Evolutionary conservation across 176 grass and related monocot species (phyloP).

Genomic region (Bromus sterilis): DNA sequence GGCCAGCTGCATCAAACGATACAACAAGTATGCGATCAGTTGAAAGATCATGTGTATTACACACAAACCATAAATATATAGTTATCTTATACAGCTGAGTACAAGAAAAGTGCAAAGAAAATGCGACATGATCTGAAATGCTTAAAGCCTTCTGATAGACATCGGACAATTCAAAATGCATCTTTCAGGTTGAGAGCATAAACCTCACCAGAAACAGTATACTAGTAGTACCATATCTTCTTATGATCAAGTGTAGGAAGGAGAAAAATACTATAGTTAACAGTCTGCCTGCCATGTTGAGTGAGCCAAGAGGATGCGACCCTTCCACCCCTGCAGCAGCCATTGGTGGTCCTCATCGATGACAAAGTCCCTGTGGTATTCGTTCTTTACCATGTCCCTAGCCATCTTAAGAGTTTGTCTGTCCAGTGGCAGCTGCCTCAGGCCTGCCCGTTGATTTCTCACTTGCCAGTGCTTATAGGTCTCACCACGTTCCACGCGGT

Average conservation of each 20-base stretch:
- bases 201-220: neutral
- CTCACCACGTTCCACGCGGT: conserved; percentile 39
- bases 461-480: conserved; percentile 50
- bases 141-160: neutral
- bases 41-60: neutral
- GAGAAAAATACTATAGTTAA: neutral
- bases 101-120: neutral
- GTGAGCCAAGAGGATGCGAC: conserved; percentile 34
- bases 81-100: neutral
- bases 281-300: conserved; percentile 36
- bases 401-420: conserved; percentile 11
- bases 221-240: neutral
- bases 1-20: neutral
- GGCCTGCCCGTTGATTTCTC: conserved; percentile 26
- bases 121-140: neutral
- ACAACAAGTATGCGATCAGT: neutral
- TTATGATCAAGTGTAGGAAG: neutral
- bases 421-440: conserved; percentile 37
- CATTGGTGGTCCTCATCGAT: conserved; percentile 37
- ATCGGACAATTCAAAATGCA: neutral
- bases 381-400: conserved; percentile 21
- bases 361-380: conserved; percentile 47
- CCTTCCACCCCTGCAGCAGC: conserved; percentile 51
- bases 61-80: neutral
- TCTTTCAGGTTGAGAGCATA: neutral